Evolutionary conservation across 129 eudicot species (phyloP).

Genomic region (Escallonia rubra): DNA sequence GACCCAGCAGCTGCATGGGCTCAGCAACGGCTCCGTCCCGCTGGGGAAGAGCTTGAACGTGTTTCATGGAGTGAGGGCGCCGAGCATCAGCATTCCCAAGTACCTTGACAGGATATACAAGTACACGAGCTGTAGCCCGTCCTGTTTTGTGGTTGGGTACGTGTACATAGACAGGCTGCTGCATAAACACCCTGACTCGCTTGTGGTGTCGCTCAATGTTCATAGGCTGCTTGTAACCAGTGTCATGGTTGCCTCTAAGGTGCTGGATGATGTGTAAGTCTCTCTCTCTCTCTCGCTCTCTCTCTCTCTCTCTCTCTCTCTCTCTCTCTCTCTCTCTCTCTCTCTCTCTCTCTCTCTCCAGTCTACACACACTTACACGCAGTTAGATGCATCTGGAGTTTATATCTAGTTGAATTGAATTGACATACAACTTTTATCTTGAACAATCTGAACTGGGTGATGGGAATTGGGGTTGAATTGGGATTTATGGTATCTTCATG

Average conservation of each 20-base stretch:
- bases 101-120: conserved; percentile 84
- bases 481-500: too few species aligned
- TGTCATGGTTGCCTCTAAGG: conserved; percentile 88
- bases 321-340: not conserved
- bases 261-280: conserved; percentile 85
- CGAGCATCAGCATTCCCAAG: conserved; percentile 67
- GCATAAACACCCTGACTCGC: conserved; percentile 67
- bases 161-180: conserved; percentile 77
- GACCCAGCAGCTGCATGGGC: conserved; percentile 6
- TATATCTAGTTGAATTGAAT: too few species aligned
- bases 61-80: conserved; percentile 74
- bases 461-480: too few species aligned
- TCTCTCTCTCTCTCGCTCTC: not conserved
- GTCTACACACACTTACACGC: too few species aligned
- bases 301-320: not conserved
- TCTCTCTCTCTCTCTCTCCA: not conserved
- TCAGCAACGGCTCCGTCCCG: not conserved
- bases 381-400: too few species aligned
- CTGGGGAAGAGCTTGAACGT: conserved; percentile 54
- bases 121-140: conserved; percentile 86
- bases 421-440: too few species aligned
- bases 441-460: too few species aligned
- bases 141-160: conserved; percentile 92
- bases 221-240: conserved; percentile 85
- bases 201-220: conserved; percentile 74